Evolutionary conservation across 768 basidiomycete species (phyloP).

Genomic region (Tylopilus intermedius): DNA sequence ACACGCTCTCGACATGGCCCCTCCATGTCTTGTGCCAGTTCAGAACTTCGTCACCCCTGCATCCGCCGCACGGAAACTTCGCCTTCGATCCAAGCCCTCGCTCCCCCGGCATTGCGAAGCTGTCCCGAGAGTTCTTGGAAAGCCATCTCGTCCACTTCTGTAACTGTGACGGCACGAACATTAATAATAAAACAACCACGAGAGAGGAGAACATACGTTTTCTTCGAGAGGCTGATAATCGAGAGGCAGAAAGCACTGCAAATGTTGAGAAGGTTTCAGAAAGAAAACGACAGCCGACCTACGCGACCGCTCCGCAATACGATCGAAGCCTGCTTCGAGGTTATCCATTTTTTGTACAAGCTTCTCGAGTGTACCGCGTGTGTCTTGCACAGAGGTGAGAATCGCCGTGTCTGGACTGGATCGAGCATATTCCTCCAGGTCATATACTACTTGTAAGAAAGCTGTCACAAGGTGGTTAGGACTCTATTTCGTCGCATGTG

Average conservation of each 20-base stretch:
- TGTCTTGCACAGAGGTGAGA: constrained; percentile 55
- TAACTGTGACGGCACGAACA: constrained; percentile 39
- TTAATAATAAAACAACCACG: background rate
- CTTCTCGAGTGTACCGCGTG: constrained; percentile 59
- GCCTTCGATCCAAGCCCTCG: constrained; percentile 51
- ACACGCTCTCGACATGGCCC: constrained; percentile 50
- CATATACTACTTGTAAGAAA: constrained; percentile 57
- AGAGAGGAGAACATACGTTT: constrained; percentile 50
- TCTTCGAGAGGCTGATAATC: constrained; percentile 61
- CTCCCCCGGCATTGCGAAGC: constrained; percentile 54
- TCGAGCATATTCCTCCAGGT: constrained; percentile 55
- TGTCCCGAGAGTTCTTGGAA: constrained; percentile 70
- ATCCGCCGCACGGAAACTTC: constrained; percentile 56
- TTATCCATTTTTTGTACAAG: constrained; percentile 74
- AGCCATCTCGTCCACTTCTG: constrained; percentile 70
- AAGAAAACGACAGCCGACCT: constrained; percentile 23
- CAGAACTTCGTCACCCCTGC: constrained; percentile 58
- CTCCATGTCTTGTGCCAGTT: constrained; percentile 53
- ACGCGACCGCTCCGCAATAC: constrained; percentile 82
- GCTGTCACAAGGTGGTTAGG: constrained; percentile 35
- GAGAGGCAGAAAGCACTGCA: constrained; percentile 71
- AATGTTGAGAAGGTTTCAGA: background rate
- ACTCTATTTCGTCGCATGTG: background rate
- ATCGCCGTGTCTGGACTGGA: constrained; percentile 42
- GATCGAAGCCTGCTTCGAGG: constrained; percentile 76